A percentile compares a stretch with the other conserved stretches of the same genome.
Evolutionary conservation across 2,329 filamentous ascomycete species (phyloP).

Genomic region (Fusarium sacchari): DNA sequence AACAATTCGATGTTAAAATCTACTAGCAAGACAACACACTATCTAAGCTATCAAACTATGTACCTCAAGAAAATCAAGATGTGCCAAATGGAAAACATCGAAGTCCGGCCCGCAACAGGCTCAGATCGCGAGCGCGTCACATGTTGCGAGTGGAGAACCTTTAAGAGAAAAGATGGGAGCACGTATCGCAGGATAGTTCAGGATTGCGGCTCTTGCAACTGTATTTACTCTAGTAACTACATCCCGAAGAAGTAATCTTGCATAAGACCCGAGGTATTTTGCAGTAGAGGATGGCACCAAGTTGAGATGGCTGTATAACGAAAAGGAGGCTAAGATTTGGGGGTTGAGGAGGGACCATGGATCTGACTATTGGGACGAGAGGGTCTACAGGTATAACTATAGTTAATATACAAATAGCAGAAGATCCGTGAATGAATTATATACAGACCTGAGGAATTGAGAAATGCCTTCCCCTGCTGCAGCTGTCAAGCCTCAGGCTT

Average conservation of each 20-base stretch:
- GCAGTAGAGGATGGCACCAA: rapidly evolving
- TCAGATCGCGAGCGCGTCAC: neutral
- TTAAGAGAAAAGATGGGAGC: neutral
- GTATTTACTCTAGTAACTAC: neutral
- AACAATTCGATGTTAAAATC: neutral
- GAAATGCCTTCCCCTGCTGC: neutral
- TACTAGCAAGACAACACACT: rapidly evolving
- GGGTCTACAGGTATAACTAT: neutral
- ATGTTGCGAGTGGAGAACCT: neutral
- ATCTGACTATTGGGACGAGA: neutral
- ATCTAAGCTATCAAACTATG: rapidly evolving
- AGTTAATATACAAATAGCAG: neutral
- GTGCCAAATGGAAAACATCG: neutral
- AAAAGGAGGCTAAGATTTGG: neutral
- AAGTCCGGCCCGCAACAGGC: neutral
- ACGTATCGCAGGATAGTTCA: neutral
- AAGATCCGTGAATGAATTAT: neutral
- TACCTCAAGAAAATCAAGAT: rapidly evolving
- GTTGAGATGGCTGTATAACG: too few relatives aligned
- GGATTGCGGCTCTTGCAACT: neutral
- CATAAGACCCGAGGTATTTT: too few relatives aligned
- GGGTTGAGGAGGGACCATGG: too few relatives aligned
- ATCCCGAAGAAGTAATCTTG: too few relatives aligned
- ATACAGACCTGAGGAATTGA: neutral
- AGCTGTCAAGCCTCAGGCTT: neutral